phyloP scores from a whole-genome alignment of 2,329 filamentous ascomycete species.

The Diaporthe longicolla region DNA sequence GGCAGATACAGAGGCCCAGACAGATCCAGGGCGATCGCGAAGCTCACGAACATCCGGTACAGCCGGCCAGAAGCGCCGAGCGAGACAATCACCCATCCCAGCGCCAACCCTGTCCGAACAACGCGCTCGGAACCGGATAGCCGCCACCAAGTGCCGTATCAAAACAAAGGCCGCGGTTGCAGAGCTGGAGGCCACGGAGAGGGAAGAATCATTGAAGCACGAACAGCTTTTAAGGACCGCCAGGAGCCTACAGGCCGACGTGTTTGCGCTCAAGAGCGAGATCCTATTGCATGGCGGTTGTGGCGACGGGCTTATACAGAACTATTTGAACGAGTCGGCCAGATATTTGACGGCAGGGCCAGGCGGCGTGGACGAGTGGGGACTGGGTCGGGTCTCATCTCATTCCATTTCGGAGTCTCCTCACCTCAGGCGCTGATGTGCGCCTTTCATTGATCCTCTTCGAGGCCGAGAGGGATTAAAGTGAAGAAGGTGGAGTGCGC shows the following conservation, averaged over 20 bases:
- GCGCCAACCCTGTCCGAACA: background rate
- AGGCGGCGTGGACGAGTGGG: background rate
- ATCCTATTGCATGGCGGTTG: conserved; percentile 49
- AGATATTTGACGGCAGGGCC: background rate
- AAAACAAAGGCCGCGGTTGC: conserved; percentile 48
- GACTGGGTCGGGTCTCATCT: background rate
- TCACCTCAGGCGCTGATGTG: background rate
- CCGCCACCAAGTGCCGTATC: conserved; percentile 50
- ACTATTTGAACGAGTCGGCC: conserved; percentile 48
- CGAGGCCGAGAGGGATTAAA: too few species aligned
- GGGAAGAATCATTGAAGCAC: conserved; percentile 40
- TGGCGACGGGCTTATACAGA: conserved; percentile 46
- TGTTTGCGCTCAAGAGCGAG: conserved; percentile 49
- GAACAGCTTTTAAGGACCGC: conserved; percentile 44
- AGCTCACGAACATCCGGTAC: background rate
- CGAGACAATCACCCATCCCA: background rate
- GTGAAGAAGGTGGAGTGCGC: background rate
- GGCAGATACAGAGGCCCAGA: background rate
- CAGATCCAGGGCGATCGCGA: background rate
- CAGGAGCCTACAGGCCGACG: conserved; percentile 47
- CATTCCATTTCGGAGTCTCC: background rate
- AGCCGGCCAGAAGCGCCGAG: background rate
- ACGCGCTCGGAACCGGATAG: conserved; percentile 48
- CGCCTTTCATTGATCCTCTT: background rate
- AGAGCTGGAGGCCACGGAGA: conserved; percentile 47